Evolutionary conservation across 2,329 filamentous ascomycete species (phyloP).

Genomic region (Macrophomina phaseolina): DNA sequence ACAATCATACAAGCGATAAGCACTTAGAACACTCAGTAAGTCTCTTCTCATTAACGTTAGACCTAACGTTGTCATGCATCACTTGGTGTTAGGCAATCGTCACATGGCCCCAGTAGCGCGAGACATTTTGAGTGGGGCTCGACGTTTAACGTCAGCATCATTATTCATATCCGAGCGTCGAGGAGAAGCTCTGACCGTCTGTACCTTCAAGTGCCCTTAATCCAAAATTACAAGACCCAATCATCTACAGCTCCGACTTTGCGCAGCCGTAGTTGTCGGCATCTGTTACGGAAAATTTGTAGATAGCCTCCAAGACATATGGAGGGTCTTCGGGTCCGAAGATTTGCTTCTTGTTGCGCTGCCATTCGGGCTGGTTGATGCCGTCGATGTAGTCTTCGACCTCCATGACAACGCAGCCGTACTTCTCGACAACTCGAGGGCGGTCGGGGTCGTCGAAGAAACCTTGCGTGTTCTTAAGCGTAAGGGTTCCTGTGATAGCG

Average conservation of each 20-base stretch:
- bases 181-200: background rate
- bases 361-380: conserved; percentile 92
- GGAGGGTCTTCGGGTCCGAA: conserved; percentile 52
- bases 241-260: conserved; percentile 8
- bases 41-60: background rate
- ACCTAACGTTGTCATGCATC: background rate
- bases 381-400: conserved; percentile 93
- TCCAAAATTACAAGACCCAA: background rate
- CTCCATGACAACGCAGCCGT: conserved; percentile 89
- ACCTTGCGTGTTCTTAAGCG: conserved; percentile 74
- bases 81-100: background rate
- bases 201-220: background rate
- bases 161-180: conserved; percentile 3
- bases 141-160: conserved; percentile 18
- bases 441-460: conserved; percentile 60
- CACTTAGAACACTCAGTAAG: background rate
- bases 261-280: background rate
- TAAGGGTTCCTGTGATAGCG: conserved; percentile 51
- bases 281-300: conserved; percentile 42
- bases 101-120: background rate
- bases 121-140: background rate
- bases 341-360: conserved; percentile 62
- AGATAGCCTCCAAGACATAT: conserved; percentile 52
- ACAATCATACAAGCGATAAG: background rate
- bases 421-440: conserved; percentile 70